Base-by-base conservation (phyloP, 2,329 filamentous ascomycete genomes). In the Rhinocladiella mackenziei region DNA sequence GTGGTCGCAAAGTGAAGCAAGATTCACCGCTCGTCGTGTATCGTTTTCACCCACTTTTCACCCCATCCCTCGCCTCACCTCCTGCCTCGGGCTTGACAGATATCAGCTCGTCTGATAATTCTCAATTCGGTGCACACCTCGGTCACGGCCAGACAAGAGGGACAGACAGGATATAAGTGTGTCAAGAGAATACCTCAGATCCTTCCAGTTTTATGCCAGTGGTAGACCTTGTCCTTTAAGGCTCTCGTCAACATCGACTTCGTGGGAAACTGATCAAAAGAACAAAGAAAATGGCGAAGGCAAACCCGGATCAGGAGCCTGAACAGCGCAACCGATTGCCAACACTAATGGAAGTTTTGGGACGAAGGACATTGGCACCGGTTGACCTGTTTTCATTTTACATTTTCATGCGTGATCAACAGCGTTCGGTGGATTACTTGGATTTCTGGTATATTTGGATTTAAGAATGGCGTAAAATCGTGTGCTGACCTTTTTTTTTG, bases 381-480 rank as follows among this genome's bases (percentile, higher is more conserved):
- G 91, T 98, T 45, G 94, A 98, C 62, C 75, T 98, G 8, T 98
- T 95, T 67, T 96, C 89, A 2, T 98, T 98, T 72, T 98, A 98
- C 70, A 98, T 98, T 59, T 98, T 95, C 70, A 98, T 98, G 92
- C 81, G 92, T 60, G 94, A 98, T 66, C 89, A 96, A 68, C 92
- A 98, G 67, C 82, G 89, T 64, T 96, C 91, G 5, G 92, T 98
- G 9, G 92, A 98, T 62, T 98, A 98, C 60, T 73, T 98, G 30
- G 92, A 98, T 64, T 98, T 98, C 68, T 98, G 94, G 92, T 97
- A 73, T 46, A 80, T 63, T 34, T 22, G 9, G 9, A n/a, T 7
- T 6, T 19, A n/a, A 13, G n/a, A 9, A 3, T 14, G 5, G 10
- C 13, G 13, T 35, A 5, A 18, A n/a, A 9, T 11, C 10, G 9